Evolutionary conservation across 768 basidiomycete genomes (phyloP).

Genomic region (Boletales sp.): DNA sequence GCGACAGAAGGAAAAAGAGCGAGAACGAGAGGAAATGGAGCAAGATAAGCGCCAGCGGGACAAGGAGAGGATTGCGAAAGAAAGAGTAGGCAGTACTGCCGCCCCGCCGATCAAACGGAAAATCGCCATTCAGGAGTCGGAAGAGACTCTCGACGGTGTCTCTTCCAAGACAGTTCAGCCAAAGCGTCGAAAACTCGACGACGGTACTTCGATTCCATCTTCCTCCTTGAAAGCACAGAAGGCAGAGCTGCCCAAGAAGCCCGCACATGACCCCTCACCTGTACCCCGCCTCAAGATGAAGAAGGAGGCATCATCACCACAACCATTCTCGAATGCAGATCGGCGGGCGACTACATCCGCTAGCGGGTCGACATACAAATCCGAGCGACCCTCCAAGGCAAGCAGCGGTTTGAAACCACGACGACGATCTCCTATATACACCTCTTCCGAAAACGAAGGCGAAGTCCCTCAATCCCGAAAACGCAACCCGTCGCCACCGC

Average conservation of each 20-base stretch:
- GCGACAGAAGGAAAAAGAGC: constrained; percentile 21
- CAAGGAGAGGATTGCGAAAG: constrained; percentile 22
- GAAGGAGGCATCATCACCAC: constrained; percentile 33
- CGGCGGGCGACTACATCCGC: constrained; percentile 5
- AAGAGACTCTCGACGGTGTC: constrained; percentile 27
- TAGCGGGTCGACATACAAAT: constrained; percentile 8
- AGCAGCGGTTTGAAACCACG: constrained; percentile 34
- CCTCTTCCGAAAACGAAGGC: constrained; percentile 63
- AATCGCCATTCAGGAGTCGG: constrained; percentile 27
- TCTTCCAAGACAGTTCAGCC: constrained; percentile 11
- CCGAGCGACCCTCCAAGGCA: constrained; percentile 19
- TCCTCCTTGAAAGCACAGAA: constrained; percentile 22
- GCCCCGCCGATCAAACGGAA: constrained; percentile 38
- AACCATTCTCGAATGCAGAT: constrained; percentile 12
- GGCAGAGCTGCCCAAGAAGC: constrained; percentile 36
- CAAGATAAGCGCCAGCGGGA: constrained; percentile 20
- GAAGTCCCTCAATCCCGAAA: constrained; percentile 33
- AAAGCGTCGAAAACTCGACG: constrained; percentile 46
- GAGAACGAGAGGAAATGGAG: constrained; percentile 21
- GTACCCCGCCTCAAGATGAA: constrained; percentile 32
- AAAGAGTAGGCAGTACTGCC: constrained; percentile 13
- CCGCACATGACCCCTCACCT: constrained; percentile 23
- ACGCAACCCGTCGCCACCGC: constrained; percentile 26
- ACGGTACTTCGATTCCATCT: constrained; percentile 17
- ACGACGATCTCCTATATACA: constrained; percentile 60